Evolutionary conservation across 2,329 filamentous ascomycete genomes (phyloP), one percentile per base, ranked within the genome.

Genomic region (Sclerotinia minor): DNA sequence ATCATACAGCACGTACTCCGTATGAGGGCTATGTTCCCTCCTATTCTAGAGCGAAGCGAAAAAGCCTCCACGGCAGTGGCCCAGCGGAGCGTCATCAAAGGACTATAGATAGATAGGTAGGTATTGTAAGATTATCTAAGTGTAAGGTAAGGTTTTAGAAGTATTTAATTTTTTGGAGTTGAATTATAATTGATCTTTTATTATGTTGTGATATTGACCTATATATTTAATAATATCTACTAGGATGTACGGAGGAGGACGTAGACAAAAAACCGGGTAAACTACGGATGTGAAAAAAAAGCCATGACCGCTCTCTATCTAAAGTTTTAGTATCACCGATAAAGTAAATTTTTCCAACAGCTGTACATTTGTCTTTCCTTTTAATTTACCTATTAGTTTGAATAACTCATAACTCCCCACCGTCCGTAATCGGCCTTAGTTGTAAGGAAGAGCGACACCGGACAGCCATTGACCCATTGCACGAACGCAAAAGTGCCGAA

Each of bases 361-460:
- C 52, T 35, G 52, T 35, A 55, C 29, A 50, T 24, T 50, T 38
- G 29, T 26, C 32, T 52, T 50, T 59, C 61, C n/a, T 59, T 26
- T 65, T 45, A 50, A 24, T 49, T 49, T 50, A 9, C 35, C 35
- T 35, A 35, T 35, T 35, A 32, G 44, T 54, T 41, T 50, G 45
- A 26, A 38, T n/a, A 59, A 52, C 41, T 41, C 41, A 35, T 35
- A 35, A 35, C 35, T 9, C 64, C 64, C 67, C 58, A 59, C 68
- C 65, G 61, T 69, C 71, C 71, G 70, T 53, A 66, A 70, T 71
- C 71, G 72, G 72, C 64, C 68, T 69, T 54, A 68, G 57, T 65
- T 50, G 53, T 59, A 55, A 32, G 59, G 26, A 66, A 49, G 70
- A 73, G 73, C 73, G 72, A 74, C 65, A 73, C 72, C 73, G 73